phyloP scores from a whole-genome alignment of 352 stramenopile species.

The Phytopythium kandeliae region DNA sequence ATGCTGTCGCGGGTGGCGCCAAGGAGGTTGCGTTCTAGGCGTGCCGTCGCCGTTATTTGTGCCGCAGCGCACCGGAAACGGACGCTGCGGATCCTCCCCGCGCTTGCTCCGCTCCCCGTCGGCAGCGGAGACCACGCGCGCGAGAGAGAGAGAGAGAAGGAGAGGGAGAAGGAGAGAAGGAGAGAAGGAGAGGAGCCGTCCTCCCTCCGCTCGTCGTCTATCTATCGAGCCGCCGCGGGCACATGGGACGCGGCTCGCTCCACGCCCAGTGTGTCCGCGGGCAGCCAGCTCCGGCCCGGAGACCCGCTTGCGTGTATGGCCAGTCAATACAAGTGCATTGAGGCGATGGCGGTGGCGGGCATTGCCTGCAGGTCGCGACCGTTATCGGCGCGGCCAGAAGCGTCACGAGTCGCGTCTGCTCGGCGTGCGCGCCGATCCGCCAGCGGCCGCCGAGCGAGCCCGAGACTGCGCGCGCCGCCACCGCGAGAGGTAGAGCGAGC shows the following conservation, averaged over 20 bases:
- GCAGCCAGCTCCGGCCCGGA: too few relatives aligned
- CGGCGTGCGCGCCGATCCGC: too few relatives aligned
- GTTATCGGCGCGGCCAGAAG: not conserved
- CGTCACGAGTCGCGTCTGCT: not conserved
- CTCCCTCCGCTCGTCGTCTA: not conserved
- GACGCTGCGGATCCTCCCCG: too few relatives aligned
- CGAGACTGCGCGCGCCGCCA: too few relatives aligned
- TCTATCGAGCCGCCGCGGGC: conserved; percentile 2
- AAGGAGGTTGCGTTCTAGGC: conserved; percentile 85
- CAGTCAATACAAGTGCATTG: conserved; percentile 3
- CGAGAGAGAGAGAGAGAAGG: not conserved
- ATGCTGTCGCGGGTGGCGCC: conserved; percentile 15
- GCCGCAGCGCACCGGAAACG: too few relatives aligned
- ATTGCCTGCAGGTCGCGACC: not conserved
- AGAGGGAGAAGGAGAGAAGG: not conserved
- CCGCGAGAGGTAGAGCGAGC: too few relatives aligned
- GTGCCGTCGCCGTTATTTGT: not conserved
- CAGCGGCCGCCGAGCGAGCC: too few relatives aligned
- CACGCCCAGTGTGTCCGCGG: too few relatives aligned
- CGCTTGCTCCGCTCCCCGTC: too few relatives aligned
- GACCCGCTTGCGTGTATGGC: not conserved
- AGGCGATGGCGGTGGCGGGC: not conserved
- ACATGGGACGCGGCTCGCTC: too few relatives aligned
- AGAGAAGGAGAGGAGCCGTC: not conserved
- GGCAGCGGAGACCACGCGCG: too few relatives aligned